Percentiles rank a stretch among this genome's conserved stretches.
These are phyloP conservation scores for Jamesozyma jinghongensis DNA, from an alignment of 805 yeast genomes.

Conservation along the genomic window DNA sequence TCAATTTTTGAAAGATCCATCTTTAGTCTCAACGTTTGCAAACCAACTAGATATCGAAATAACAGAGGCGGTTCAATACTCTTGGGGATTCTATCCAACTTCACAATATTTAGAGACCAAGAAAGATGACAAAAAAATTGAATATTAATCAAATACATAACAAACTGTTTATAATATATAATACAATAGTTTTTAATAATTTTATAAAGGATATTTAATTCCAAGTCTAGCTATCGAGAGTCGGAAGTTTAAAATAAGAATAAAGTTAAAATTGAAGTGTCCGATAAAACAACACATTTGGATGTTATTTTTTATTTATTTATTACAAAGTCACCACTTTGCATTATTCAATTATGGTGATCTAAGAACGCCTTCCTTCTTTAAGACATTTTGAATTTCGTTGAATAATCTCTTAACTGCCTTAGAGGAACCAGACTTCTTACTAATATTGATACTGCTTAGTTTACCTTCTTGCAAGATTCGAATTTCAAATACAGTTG, in stretches of 20 bases:
- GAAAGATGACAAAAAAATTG: too few relatives aligned
- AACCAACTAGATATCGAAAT: constrained; percentile 37
- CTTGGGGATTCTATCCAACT: constrained; percentile 24
- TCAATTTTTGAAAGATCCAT: constrained; percentile 41
- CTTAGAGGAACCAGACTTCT: constrained; percentile 55
- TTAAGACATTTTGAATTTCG: constrained; percentile 57
- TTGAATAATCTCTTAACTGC: constrained; percentile 50
- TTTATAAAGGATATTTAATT: too few relatives aligned
- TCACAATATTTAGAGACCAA: background rate
- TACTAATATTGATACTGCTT: constrained; percentile 50
- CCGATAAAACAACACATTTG: background rate
- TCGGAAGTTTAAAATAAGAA: too few relatives aligned
- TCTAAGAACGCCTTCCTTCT: constrained; percentile 48
- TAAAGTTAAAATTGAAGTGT: background rate
- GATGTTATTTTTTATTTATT: background rate
- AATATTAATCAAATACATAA: too few relatives aligned
- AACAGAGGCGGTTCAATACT: constrained; percentile 31
- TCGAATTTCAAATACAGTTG: constrained; percentile 53
- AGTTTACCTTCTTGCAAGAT: constrained; percentile 38
- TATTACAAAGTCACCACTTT: background rate
- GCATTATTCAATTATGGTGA: background rate
- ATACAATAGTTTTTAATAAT: too few relatives aligned
- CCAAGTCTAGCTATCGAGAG: too few relatives aligned
- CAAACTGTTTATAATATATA: too few relatives aligned
- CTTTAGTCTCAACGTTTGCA: constrained; percentile 43